Conservation (phyloP, 169 alveolate species). For the Theileria luwenshuni region DNA sequence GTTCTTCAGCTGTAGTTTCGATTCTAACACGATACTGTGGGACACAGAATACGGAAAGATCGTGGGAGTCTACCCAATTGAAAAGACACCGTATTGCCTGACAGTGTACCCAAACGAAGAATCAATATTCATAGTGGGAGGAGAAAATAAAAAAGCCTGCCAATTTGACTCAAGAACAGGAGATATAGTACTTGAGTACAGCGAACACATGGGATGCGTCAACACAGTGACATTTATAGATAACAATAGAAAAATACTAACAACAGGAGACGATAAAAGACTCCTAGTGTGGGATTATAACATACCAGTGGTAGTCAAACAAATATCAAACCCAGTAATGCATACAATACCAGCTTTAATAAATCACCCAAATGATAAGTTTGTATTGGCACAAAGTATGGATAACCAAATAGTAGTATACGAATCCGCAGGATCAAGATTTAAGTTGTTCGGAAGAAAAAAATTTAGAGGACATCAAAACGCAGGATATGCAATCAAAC, state of each 20-base stretch:
- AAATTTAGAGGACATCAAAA: conserved; percentile 91
- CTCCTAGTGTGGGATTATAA: conserved; percentile 96
- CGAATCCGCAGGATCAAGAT: conserved; percentile 83
- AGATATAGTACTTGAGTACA: conserved; percentile 87
- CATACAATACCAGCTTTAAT: conserved; percentile 91
- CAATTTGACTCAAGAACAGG: conserved; percentile 91
- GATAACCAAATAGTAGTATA: conserved; percentile 92
- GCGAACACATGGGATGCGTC: conserved; percentile 93
- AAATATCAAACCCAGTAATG: conserved; percentile 94
- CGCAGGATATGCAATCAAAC: conserved; percentile 93
- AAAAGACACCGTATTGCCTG: conserved; percentile 91
- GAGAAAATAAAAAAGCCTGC: conserved; percentile 88
- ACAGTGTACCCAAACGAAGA: conserved; percentile 89
- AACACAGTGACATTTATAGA: conserved; percentile 92
- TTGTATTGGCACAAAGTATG: conserved; percentile 93
- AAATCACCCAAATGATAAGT: conserved; percentile 91
- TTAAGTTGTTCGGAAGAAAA: conserved; percentile 89
- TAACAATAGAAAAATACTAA: conserved; percentile 87
- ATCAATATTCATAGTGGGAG: conserved; percentile 90
- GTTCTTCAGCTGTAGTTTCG: conserved; percentile 92
- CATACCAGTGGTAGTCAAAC: conserved; percentile 93
- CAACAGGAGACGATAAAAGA: conserved; percentile 96
- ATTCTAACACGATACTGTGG: conserved; percentile 91
- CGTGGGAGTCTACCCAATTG: conserved; percentile 83
- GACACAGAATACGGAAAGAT: conserved; percentile 97